Percentiles rank a stretch among this genome's conserved stretches.
phyloP scores from a whole-genome alignment of 352 stramenopile species.

The Phytophthora pseudosyringae region DNA sequence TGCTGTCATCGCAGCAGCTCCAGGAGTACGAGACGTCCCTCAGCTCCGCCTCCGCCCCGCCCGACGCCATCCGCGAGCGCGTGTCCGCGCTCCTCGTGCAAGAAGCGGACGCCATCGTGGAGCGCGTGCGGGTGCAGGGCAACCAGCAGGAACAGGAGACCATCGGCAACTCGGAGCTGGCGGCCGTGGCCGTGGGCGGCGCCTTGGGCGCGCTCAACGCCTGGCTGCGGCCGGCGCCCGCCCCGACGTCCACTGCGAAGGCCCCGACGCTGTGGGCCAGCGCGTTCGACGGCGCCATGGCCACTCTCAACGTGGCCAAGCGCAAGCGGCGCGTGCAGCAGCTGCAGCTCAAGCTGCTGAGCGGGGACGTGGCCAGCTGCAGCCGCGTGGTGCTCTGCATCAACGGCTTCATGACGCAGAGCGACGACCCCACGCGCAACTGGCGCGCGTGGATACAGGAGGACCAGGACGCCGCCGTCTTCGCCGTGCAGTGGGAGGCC shows the following conservation, averaged over 20 bases:
- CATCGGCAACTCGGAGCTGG: slow-evolving; percentile 60
- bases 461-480: slow-evolving; percentile 50
- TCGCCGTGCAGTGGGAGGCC: slow-evolving; percentile 82
- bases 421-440: slow-evolving; percentile 65
- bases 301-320: slow-evolving; percentile 73
- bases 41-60: slow-evolving; percentile 1
- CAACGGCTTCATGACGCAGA: slow-evolving; percentile 90
- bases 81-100: slow-evolving; percentile 45
- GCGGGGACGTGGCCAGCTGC: slow-evolving; percentile 61
- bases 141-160: slow-evolving; percentile 60
- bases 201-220: slow-evolving; percentile 74
- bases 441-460: slow-evolving; percentile 61
- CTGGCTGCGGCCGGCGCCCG: slow-evolving; percentile 52
- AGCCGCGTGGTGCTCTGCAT: slow-evolving; percentile 80
- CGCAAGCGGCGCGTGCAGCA: slow-evolving; percentile 75
- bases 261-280: slow-evolving; percentile 65
- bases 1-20: slow-evolving; percentile 44
- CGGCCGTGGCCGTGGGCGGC: slow-evolving; percentile 65
- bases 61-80: slow-evolving; percentile 6
- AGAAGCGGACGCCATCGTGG: slow-evolving; percentile 57
- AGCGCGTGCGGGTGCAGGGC: slow-evolving; percentile 51
- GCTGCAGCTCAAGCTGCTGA: slow-evolving; percentile 66
- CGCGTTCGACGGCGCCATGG: slow-evolving; percentile 75
- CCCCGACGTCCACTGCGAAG: slow-evolving; percentile 1
- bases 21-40: slow-evolving; percentile 35